Evolutionary conservation across 306 rosid genomes (phyloP).

Genomic region (Urtica urens): DNA sequence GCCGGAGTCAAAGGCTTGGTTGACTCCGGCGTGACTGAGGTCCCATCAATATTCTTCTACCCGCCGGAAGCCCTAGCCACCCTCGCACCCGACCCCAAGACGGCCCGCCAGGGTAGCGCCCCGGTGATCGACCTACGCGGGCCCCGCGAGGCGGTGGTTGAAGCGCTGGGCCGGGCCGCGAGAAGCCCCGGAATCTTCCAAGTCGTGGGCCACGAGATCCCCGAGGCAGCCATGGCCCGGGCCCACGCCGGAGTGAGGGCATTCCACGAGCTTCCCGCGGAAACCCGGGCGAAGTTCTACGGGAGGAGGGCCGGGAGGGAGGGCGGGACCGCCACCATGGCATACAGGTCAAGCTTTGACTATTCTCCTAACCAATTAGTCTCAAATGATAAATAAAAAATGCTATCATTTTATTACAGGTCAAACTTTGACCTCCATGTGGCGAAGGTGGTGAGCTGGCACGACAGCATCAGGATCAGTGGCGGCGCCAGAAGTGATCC

Average conservation of each 20-base stretch:
- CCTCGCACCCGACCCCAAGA: slow-evolving; percentile 10
- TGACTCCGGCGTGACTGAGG: slow-evolving; percentile 22
- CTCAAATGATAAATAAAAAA: no score
- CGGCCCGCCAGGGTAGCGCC: neutral
- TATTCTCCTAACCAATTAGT: no score
- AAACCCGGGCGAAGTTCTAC: slow-evolving; percentile 11
- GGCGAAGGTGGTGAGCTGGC: slow-evolving; percentile 68
- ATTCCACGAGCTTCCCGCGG: slow-evolving; percentile 30
- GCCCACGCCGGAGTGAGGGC: slow-evolving; percentile 19
- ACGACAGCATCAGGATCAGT: slow-evolving; percentile 50
- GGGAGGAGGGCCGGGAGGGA: slow-evolving; percentile 15
- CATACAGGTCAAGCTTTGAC: no score
- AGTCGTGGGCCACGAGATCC: slow-evolving; percentile 34
- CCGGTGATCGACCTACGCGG: slow-evolving; percentile 24
- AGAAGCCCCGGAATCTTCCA: slow-evolving; percentile 37
- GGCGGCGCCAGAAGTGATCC: slow-evolving; percentile 19
- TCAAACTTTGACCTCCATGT: slow-evolving; percentile 24
- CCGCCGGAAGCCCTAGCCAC: slow-evolving; percentile 12
- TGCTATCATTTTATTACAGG: no score
- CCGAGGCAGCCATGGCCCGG: slow-evolving; percentile 11
- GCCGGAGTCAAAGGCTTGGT: slow-evolving; percentile 26
- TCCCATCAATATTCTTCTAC: slow-evolving; percentile 26
- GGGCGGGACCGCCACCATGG: slow-evolving; percentile 15
- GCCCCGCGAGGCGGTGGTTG: slow-evolving; percentile 15
- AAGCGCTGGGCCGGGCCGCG: slow-evolving; percentile 20